Base-by-base conservation (phyloP, 176 grass and related monocot genomes). In the Ananas comosus region DNA sequence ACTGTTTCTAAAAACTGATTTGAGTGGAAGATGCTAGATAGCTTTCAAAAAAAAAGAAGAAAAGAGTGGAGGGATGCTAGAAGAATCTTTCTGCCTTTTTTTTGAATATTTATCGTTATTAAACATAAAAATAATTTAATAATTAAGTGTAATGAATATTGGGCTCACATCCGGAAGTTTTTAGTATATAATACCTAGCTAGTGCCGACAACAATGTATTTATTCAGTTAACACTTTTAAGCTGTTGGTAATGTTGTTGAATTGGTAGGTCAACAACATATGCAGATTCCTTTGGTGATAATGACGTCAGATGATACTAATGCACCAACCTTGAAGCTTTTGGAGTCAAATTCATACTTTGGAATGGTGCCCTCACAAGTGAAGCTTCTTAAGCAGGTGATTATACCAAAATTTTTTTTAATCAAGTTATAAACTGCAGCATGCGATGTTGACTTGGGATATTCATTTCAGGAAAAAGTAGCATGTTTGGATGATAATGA, bases 261-360 rank as follows among this genome's bases (percentile, higher is more conserved):
- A 2, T 56, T 8, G 64, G 48, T 76, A 97, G 89, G 72, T 16
- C 59, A 85, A 81, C 51, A 14, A 61, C 29, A 77, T 24, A 74
- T 22, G 63, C 83, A 88, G 61, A 97, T 97, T 75, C 93, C 89
- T 63, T 90, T 97, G 77, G 89, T 78, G 49, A 90, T 97, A 81
- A 97, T 97, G 93, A 97, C 93, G 25, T 97, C 93, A 29, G 93
- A 97, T 70, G 93, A 97, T 74, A 97, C 93, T 61, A 84, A 97
- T 80, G 76, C 80, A 72, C 65, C 74, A 11, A 97, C 93, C 47
- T 19, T 82, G 69, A 53, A 97, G 10, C 89, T 97, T 71, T 66
- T 97, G 80, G 86, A 97, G 51, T 90, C 86, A 63, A 97, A 97
- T 68, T 87, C 84, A 9, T 92, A 82, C 67, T 97, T 92, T 85